Evolutionary conservation across 2,329 filamentous ascomycete genomes (phyloP).

Genomic region (Aspergillus sergii): DNA sequence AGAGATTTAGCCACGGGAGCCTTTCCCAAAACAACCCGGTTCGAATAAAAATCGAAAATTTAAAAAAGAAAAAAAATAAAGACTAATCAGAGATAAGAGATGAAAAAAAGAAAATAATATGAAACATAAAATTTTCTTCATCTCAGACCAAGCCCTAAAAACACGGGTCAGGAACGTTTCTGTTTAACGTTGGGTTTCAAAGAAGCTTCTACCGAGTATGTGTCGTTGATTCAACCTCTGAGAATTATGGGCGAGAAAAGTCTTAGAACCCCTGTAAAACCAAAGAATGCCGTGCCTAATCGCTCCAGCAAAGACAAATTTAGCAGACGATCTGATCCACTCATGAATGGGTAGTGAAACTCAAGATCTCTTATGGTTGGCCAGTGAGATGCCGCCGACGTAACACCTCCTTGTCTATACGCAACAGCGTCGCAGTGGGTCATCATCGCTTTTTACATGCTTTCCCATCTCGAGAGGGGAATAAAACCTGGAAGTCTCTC

Average conservation of each 20-base stretch:
- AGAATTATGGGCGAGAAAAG: background rate
- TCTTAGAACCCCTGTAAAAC: background rate
- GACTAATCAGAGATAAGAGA: background rate
- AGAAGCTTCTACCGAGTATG: constrained; percentile 1
- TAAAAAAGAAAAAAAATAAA: background rate
- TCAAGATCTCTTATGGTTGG: constrained; percentile 18
- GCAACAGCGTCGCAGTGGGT: constrained; percentile 17
- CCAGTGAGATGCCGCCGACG: constrained; percentile 16
- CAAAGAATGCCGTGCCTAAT: constrained; percentile 2
- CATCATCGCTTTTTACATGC: constrained; percentile 8
- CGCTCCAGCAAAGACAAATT: constrained; percentile 14
- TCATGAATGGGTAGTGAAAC: constrained; percentile 20
- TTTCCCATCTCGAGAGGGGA: background rate
- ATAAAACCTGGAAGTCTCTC: background rate
- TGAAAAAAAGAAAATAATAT: background rate
- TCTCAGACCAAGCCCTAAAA: background rate
- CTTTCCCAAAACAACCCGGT: background rate
- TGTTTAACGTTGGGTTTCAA: background rate
- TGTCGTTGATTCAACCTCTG: constrained; percentile 5
- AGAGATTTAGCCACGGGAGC: constrained; percentile 3
- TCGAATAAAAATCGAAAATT: background rate
- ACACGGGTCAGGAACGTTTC: background rate
- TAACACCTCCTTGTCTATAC: constrained; percentile 23
- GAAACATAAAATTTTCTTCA: background rate
- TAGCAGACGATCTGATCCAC: constrained; percentile 24